Evolutionary conservation across 176 grass and related monocot species (phyloP), one percentile per base, ranked within the genome.

Genomic region (Cenchrus fungigraminus): DNA sequence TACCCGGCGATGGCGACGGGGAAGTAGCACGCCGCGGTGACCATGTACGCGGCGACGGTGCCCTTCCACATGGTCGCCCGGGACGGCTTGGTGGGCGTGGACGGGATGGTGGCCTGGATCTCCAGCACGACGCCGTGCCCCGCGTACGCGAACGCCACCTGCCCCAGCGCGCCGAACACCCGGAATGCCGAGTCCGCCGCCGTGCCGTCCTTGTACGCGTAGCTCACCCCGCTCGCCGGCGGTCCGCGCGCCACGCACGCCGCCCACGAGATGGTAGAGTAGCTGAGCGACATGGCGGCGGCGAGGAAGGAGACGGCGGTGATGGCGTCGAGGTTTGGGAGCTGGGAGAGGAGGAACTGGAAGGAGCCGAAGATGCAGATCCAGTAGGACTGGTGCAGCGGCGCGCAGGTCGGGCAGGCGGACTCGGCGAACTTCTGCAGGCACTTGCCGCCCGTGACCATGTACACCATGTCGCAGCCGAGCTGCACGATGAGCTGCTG

Each of bases 401-500:
- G 57, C 73, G 22, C 6, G 77, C 83, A 77, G 43, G 9, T 29
- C 55, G 76, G 77, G 88, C 57, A 91, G 77, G 29, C 63, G 7
- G 74, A 75, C 83, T 88, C 78, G 42, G 78, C 83, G 82, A 85
- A 85, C 81, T 93, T 91, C 87, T 91, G 86, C 9, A 96, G 91
- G 64, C 89, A 96, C 28, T 74, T 71, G 50, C 94, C 94, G 9
- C 94, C 94, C 5, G 88, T 96, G 73, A 96, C 91, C 94, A 96
- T 96, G 88, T 96, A 96, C 61, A 93, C 82, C 53, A 96, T 80
- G 91, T 89, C 71, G 54, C 82, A 88, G 74, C 94, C 73, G 54
- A 96, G 47, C 89, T 96, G 91, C 81, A 96, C 94, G 61, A 91
- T 53, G 15, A 96, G 94, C 78, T 93, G 94, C 72, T 91, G 94